Base-by-base conservation (phyloP, 176 grass and related monocot genomes). In the Puya raimondii region DNA sequence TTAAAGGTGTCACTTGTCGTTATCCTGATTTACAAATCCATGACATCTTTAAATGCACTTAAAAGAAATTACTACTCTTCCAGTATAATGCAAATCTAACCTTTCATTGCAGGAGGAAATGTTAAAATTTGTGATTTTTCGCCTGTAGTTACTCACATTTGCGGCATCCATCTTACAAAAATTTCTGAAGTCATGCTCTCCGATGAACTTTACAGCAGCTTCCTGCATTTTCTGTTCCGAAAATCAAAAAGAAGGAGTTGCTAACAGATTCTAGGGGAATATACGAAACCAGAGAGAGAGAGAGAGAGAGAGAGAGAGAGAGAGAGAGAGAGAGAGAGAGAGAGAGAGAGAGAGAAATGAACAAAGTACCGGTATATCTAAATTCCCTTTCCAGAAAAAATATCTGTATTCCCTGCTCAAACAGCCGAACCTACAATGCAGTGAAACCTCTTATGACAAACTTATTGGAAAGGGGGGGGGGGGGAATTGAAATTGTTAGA, bases 101-200 rank as follows among this genome's bases (percentile, higher is more conserved):
- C 86, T 85, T 89, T 80, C 78, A 26, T 74, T 78, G 71, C 68
- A 87, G 23, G 76, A 59, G 77, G 80, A 96, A 76, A 96, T 92
- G 77, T 76, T 72, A 87, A 96, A 87, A 75, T 80, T 76, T 78
- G 81, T 92, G 70, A 96, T 96, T 25, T 53, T 54, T 56, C 92
- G 78, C 75, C 69, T 85, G 65, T 85, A 96, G 71, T 96, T 96
- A 78, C 81, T 91, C 69, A 96, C 92, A 76, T 96, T 96, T 72
- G 26, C 73, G 69, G 86, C 92, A 81, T 96, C 92, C 92, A 96
- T 96, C 69, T 96, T 96, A 81, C 88, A 96, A 51, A 96, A 96
- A 80, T 92, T 96, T 79, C 92, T 92, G 50, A 92, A 96, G 72
- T 96, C 92, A 74, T 92, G 86, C 71, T 91, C 86, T 66, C 92